Percentiles rank a stretch among this genome's conserved stretches.
Conservation (phyloP, 306 rosid species). For the Begonia loranthoides region DNA sequence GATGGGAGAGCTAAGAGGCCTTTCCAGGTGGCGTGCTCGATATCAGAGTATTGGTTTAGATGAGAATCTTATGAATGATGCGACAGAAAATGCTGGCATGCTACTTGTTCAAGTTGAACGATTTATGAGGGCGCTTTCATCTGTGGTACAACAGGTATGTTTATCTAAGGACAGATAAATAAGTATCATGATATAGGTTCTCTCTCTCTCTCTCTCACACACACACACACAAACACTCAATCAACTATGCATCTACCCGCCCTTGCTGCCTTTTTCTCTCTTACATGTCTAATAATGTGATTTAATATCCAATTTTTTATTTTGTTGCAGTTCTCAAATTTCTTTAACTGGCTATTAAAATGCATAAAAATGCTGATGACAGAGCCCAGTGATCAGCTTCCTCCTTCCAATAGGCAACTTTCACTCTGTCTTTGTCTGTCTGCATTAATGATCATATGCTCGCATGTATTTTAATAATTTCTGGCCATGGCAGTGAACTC, state of each 20-base stretch:
- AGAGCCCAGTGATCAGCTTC: constrained; percentile 94
- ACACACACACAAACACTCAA: too few species aligned
- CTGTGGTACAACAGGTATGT: constrained; percentile 89
- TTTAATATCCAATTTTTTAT: constrained; percentile 1
- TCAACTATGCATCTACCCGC: too few species aligned
- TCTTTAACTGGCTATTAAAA: constrained; percentile 94
- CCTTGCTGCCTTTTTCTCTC: too few species aligned
- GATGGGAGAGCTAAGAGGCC: constrained; percentile 88
- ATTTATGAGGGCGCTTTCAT: constrained; percentile 82
- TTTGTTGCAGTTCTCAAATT: constrained; percentile 67
- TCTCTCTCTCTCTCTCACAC: too few species aligned
- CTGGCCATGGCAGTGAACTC: constrained; percentile 72
- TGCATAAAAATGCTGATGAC: constrained; percentile 80
- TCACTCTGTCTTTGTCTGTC: constrained; percentile 2
- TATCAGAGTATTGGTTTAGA: constrained; percentile 73
- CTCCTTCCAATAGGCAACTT: constrained; percentile 60
- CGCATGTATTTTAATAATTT: constrained; percentile 14
- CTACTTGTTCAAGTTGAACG: constrained; percentile 89
- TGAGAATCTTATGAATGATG: constrained; percentile 57
- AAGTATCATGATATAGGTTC: not conserved
- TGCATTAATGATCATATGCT: not conserved
- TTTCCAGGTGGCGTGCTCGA: constrained; percentile 89
- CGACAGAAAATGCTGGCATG: constrained; percentile 89
- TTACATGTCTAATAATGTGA: not conserved
- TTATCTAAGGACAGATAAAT: not conserved